Base-by-base conservation (phyloP, 441 rosid species). In the Adansonia grandidieri region DNA sequence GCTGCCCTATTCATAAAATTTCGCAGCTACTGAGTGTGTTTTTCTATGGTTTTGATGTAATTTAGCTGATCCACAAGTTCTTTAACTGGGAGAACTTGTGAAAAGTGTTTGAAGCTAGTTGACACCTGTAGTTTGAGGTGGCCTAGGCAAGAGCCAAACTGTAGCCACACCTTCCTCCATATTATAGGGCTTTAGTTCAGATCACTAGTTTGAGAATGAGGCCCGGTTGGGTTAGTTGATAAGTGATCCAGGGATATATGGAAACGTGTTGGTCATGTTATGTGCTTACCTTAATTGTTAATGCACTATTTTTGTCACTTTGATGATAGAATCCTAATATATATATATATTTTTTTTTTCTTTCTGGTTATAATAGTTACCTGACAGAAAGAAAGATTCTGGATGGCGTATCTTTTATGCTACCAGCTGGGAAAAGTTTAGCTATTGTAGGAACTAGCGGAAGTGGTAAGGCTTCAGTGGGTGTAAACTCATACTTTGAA, bases 391-490 rank as follows among this genome's bases (percentile, higher is more conserved):
- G 98, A 77, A 96, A 89, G 83, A 93, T 94, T 81, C 93, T 96
- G 74, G 91, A 96, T 81, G 98, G 98, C 76, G 80, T 96, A 71
- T 89, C 98, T 72, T 96, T 96, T 86, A 80, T 80, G 48, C 93
- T 94, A 71, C 94, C 96, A 7, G 91, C 98, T 73, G 99, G 98
- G 79, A 94, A 93, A 85, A 94, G 98, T 82, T 93, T 94, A 64
- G 99, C 99, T 24, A 89, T 96, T 82, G 98, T 94, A 81, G 98
- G 99, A 77, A 88, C 95, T 19, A 96, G 99, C 79, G 98, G 98
- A 71, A 92, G 98, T 60, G 98, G 98, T 93, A 89, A 86, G 90
- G 50, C 58, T 80, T 80, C 65, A 20, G n/a, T 68, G 57, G 32
- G 19, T 72, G 37, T 60, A 64, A 65, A 75, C 57, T 78, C n/a